phyloP scores from a whole-genome alignment of 2,329 filamentous ascomycete genomes.

The Verticillium longisporum region DNA sequence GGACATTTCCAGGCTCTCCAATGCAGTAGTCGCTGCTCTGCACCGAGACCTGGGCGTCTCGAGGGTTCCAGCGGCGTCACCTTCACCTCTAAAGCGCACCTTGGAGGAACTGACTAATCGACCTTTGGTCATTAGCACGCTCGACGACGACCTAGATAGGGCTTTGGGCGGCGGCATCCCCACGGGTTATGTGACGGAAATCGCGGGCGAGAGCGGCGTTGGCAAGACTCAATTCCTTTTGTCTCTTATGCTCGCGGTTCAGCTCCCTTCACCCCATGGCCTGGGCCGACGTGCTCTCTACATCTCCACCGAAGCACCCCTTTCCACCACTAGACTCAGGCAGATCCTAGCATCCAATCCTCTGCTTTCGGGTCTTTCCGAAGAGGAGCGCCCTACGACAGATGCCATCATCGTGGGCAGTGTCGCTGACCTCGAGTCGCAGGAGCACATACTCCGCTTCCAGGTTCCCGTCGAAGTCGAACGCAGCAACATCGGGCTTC shows the following conservation, averaged over 20 bases:
- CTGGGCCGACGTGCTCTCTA: conserved; percentile 74
- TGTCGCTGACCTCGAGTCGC: conserved; percentile 84
- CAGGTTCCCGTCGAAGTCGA: conserved; percentile 82
- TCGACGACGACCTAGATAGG: conserved; percentile 66
- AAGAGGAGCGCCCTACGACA: conserved; percentile 49
- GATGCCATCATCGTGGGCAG: conserved; percentile 73
- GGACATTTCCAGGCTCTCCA: conserved; percentile 69
- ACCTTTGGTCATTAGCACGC: conserved; percentile 63
- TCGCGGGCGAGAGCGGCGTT: conserved; percentile 87
- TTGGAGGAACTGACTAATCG: conserved; percentile 6
- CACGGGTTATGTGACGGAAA: conserved; percentile 74
- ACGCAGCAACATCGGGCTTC: conserved; percentile 68
- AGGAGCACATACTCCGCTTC: conserved; percentile 90
- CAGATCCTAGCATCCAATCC: conserved; percentile 71
- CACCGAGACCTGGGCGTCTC: conserved; percentile 48
- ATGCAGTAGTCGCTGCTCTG: conserved; percentile 59
- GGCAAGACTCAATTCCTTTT: conserved; percentile 95
- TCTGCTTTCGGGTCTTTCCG: conserved; percentile 34
- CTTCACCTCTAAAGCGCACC: conserved; percentile 3
- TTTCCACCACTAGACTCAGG: conserved; percentile 73
- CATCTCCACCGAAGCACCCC: conserved; percentile 83
- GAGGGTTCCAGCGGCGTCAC: background rate
- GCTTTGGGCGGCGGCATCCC: conserved; percentile 73
- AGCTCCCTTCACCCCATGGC: conserved; percentile 69
- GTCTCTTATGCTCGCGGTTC: conserved; percentile 73